Evolutionary conservation across 345 rosid species (phyloP), one percentile per base, ranked within the genome.

Genomic region (Hibiscus mutabilis): DNA sequence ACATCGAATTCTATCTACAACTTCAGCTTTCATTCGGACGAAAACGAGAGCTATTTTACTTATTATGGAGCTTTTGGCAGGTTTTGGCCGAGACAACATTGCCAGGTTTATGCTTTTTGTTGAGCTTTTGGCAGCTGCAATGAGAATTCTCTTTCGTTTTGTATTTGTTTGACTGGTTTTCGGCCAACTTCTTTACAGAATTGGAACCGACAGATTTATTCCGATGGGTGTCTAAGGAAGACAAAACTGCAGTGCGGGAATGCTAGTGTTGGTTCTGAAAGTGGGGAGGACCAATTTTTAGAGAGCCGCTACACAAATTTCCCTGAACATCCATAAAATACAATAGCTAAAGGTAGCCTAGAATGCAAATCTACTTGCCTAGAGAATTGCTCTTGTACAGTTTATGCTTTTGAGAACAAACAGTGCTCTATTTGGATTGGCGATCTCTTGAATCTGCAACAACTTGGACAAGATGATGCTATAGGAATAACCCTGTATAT

Each of bases 61-160:
- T n/a, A n/a, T n/a, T n/a, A n/a, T n/a, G n/a, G n/a, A n/a, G n/a
- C 80, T 79, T 1, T 91, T 86, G 97, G 57, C 96, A 86, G 81
- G 53, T 24, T 75, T 4, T 93, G 93, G 93, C 96, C 96, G 8
- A 78, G 82, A 18, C 80, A 77, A 69, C 91, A 81, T 44, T 91
- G 98, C 91, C 19, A 74, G 27, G 27, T 2, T 1, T 25, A 89
- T 42, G 82, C 80, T n/a, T 86, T 65, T 31, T 93, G 98, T 74
- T 93, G 98, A 29, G 76, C 91, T 22, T 89, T 82, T 71, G 90
- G 94, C 44, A 78, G 72, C 68, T 93, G 97, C 68, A 81, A 53
- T 3, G 86, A 73, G 13, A 78, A 70, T 0, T 73, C 82, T 5
- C 64, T 71, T 65, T 83, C 82, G 52, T 85, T 67, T 78, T 90